phyloP scores from a whole-genome alignment of 345 rosid species.

The Rhizophora apiculata region DNA sequence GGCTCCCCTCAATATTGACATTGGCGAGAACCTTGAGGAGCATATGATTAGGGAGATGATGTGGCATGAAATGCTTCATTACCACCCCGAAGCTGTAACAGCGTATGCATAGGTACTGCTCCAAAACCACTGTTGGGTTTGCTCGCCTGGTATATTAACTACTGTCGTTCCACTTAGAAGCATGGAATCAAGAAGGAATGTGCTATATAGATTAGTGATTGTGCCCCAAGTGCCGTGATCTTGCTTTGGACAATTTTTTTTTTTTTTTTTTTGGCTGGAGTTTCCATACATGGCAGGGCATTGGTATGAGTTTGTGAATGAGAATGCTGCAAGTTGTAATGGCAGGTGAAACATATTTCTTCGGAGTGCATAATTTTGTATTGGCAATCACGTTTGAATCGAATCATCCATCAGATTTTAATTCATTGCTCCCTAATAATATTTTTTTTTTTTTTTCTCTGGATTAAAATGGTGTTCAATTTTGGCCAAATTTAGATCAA shows the following conservation, averaged over 20 bases:
- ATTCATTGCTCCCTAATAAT: too few relatives aligned
- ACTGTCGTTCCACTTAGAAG: slow-evolving; percentile 3
- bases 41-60: slow-evolving; percentile 30
- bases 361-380: too few relatives aligned
- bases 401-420: too few relatives aligned
- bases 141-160: background rate
- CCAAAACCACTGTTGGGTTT: background rate
- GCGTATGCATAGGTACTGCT: slow-evolving; percentile 1
- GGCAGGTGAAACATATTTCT: too few relatives aligned
- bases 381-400: too few relatives aligned
- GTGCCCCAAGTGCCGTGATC: slow-evolving; percentile 11
- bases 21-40: slow-evolving; percentile 26
- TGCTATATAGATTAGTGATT: slow-evolving; percentile 8
- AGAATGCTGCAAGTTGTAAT: slow-evolving; percentile 2
- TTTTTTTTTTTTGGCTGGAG: slow-evolving; percentile 12
- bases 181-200: slow-evolving; percentile 3
- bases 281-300: background rate
- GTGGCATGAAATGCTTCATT: slow-evolving; percentile 32
- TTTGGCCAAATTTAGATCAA: too few relatives aligned
- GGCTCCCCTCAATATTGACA: slow-evolving; percentile 23
- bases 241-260: slow-evolving; percentile 5
- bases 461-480: too few relatives aligned
- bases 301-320: slow-evolving; percentile 22
- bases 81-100: slow-evolving; percentile 23
- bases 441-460: too few relatives aligned